Evolutionary conservation across 495 filamentous ascomycete genomes (phyloP), one percentile per base, ranked within the genome.

Genomic region (Hyaloscypha finlandica): DNA sequence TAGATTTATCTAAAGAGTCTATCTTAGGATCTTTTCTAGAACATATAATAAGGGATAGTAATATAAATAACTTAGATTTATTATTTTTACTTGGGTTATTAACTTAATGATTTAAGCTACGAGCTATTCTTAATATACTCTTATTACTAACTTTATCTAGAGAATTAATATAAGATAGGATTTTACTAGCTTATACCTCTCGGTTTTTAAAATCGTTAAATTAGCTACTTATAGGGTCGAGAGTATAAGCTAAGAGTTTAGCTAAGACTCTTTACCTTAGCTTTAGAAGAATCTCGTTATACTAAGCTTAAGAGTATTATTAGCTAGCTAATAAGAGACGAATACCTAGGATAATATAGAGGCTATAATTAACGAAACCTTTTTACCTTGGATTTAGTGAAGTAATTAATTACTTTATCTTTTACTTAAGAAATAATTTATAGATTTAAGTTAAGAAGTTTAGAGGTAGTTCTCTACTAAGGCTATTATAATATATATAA

Each of bases 261-360:
- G 29, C 51, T 31, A 64, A 57, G 25, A 64, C 62, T 57, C 48
- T 64, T 64, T 64, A 1, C 62, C 62, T 64, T 20, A 64, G 37
- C 8, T 20, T 64, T 19, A 57, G 62, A 19, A 42, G 37, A 42
- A 57, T 8, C 12, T 37, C 3, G 3, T 37, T 37, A 37, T 37
- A 8, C 3, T 37, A 37, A 8, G 12, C 12, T 37, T 37, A 12
- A 37, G 35, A 37, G 35, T 64, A 42, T 64, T 16, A 29, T 29
- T 51, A 20, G 5, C 52, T 39, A 64, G 62, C 29, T 29, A 42
- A 33, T 57, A 64, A 6, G 0, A 64, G 14, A 56, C 51, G 25
- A 37, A 64, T 64, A 29, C 62, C 20, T 0, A 64, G 35, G 2
- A 64, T 25, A 39, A 64, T 51, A 57, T 57, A 64, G 31, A 64